Base-by-base conservation (phyloP, 192 early-diverging fungal species). In the Jimgerdemannia flammicorona region DNA sequence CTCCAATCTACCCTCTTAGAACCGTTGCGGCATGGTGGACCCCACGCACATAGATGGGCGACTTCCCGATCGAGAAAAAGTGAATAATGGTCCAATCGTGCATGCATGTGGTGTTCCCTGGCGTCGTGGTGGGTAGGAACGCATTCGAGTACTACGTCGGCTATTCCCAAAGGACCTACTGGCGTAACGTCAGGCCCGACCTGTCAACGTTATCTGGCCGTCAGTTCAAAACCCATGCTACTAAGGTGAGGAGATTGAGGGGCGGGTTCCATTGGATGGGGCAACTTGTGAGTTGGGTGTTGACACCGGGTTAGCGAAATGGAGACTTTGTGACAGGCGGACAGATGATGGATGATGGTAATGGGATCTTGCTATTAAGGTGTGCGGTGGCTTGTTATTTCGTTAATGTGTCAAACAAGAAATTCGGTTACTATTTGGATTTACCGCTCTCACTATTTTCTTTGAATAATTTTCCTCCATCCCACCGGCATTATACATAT, bases 131-230 rank as follows among this genome's bases (percentile, higher is more conserved):
- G 4, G 86, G 86, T 73, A 89, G 84, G 71, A 79, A 77, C 40
- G 78, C 88, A 1, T 86, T 86, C 41, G 88, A 89, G 74, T 89
- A 82, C 64, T 89, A 86, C 76, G 81, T 89, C 40, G 86, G 87
- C 72, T 75, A 83, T 69, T 82, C 86, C 49, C 71, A 82, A 44
- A 84, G 86, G 44, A 74, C 86, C 29, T 82, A 87, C 64, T 78
- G 85, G 72, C 71, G 79, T 42, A 83, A 82, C 44, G 82, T 87
- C 69, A 87, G 83, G 29, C 77, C 80, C 18, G 80, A 86, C 39
- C 44, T 87, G 3, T 74, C 87, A 10, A 78, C 84, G 4, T n/a
- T 83, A 85, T 69, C 74, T 89, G 20, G 79, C 85, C 63, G 88
- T 89, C 43, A 85, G 85, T 43, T 75, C 87, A 66, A 82, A 85